These are phyloP conservation scores for Didymella glomerata DNA, from an alignment of 2,329 filamentous ascomycete genomes.

Conservation along the genomic window DNA sequence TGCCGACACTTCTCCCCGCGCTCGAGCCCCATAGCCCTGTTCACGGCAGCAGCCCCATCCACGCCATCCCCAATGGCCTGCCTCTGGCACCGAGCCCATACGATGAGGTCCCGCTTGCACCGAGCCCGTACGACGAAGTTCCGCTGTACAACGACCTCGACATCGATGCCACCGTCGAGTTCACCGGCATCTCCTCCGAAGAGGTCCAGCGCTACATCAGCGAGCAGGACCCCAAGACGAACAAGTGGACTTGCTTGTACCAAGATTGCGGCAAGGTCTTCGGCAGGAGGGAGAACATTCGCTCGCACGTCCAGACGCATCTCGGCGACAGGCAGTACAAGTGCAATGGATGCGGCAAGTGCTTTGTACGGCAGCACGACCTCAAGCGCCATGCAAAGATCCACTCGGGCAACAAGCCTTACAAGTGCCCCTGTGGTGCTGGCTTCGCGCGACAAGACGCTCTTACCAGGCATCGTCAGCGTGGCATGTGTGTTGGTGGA, in stretches of 20 bases:
- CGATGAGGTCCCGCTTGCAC: slow-evolving; percentile 26
- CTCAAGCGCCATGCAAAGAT: slow-evolving; percentile 98
- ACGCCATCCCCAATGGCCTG: slow-evolving; percentile 25
- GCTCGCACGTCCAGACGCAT: slow-evolving; percentile 97
- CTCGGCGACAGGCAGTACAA: slow-evolving; percentile 95
- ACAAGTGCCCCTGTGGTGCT: slow-evolving; percentile 92
- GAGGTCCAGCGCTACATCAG: slow-evolving; percentile 66
- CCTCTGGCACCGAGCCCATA: slow-evolving; percentile 28
- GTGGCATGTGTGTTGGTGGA: slow-evolving; percentile 95
- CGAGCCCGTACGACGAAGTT: slow-evolving; percentile 32
- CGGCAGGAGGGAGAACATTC: slow-evolving; percentile 98
- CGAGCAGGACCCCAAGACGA: slow-evolving; percentile 54
- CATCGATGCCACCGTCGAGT: slow-evolving; percentile 69
- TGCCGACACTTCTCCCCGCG: slow-evolving; percentile 39
- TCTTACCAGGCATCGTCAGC: slow-evolving; percentile 89
- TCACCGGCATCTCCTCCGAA: slow-evolving; percentile 86
- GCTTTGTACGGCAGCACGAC: slow-evolving; percentile 96
- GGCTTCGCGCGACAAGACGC: slow-evolving; percentile 96
- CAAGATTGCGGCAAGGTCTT: slow-evolving; percentile 87
- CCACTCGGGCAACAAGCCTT: slow-evolving; percentile 94
- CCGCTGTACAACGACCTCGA: slow-evolving; percentile 56
- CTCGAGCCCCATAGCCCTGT: slow-evolving; percentile 35
- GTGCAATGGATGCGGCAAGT: slow-evolving; percentile 92
- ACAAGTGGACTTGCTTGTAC: slow-evolving; percentile 60
- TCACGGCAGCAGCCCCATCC: slow-evolving; percentile 30